These are phyloP conservation scores for Cryomyces antarcticus DNA, from an alignment of 495 filamentous ascomycete genomes.

Conservation along the genomic window DNA sequence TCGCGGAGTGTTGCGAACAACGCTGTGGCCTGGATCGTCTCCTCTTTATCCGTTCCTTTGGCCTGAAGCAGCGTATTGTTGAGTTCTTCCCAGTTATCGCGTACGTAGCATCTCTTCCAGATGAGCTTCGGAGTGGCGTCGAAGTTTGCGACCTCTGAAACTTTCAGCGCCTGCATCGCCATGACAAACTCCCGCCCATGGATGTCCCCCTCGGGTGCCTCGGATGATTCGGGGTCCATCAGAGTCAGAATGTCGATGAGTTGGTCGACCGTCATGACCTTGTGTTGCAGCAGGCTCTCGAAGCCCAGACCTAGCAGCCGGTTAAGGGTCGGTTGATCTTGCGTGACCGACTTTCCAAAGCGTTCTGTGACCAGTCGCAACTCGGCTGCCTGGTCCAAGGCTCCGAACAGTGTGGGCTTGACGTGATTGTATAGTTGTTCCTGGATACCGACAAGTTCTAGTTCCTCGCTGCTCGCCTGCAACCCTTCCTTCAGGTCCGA, in stretches of 20 bases:
- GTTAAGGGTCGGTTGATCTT: slow-evolving; percentile 39
- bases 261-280: slow-evolving; percentile 41
- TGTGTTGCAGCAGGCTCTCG: slow-evolving; percentile 40
- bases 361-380: slow-evolving; percentile 51
- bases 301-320: slow-evolving; percentile 45
- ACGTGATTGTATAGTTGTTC: slow-evolving; percentile 46
- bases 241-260: slow-evolving; percentile 73
- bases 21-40: slow-evolving; percentile 24
- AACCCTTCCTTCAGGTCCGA: slow-evolving; percentile 1
- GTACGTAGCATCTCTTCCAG: slow-evolving; percentile 64
- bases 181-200: slow-evolving; percentile 35
- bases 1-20: slow-evolving; percentile 30
- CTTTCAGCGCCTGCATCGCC: slow-evolving; percentile 42
- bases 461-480: slow-evolving; percentile 28
- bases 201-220: slow-evolving; percentile 10
- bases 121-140: slow-evolving; percentile 45
- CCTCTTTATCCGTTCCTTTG: slow-evolving; percentile 24
- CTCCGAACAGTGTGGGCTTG: slow-evolving; percentile 33
- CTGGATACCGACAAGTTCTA: slow-evolving; percentile 50
- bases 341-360: slow-evolving; percentile 33
- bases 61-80: slow-evolving; percentile 32
- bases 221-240: slow-evolving; percentile 22
- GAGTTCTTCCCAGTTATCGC: slow-evolving; percentile 53
- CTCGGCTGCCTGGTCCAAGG: slow-evolving; percentile 60
- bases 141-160: slow-evolving; percentile 27